A percentile compares a stretch with the other conserved stretches of the same genome.
phyloP scores from a whole-genome alignment of 2,329 filamentous ascomycete genomes.

The Colletotrichum chrysophilum region DNA sequence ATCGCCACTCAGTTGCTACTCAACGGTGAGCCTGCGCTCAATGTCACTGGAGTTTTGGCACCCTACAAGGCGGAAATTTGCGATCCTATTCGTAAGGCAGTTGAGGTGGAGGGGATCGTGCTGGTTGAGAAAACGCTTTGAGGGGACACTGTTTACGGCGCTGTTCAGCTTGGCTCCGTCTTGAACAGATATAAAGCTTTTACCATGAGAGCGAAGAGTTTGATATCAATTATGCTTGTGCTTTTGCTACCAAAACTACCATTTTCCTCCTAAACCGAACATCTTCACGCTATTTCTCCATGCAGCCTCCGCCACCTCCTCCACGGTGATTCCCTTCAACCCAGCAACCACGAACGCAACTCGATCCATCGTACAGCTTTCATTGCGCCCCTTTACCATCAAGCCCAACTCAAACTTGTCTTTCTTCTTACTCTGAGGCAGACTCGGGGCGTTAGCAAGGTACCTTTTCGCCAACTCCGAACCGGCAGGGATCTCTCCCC shows the following conservation, averaged over 20 bases:
- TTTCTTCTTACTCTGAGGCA: slow-evolving; percentile 50
- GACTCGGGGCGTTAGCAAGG: slow-evolving; percentile 37
- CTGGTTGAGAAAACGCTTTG: slow-evolving; percentile 69
- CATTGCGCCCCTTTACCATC: slow-evolving; percentile 58
- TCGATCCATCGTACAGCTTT: slow-evolving; percentile 52
- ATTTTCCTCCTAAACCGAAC: slow-evolving; percentile 23
- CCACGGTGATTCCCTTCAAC: slow-evolving; percentile 45
- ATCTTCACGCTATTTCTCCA: slow-evolving; percentile 39
- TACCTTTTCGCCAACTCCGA: slow-evolving; percentile 45
- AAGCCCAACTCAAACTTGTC: slow-evolving; percentile 49
- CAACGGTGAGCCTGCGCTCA: slow-evolving; percentile 66
- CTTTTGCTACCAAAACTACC: neutral
- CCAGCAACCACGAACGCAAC: slow-evolving; percentile 54
- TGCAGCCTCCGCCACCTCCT: slow-evolving; percentile 45
- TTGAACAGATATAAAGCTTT: neutral
- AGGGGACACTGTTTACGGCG: neutral
- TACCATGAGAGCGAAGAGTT: neutral
- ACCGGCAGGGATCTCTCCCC: slow-evolving; percentile 45
- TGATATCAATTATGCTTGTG: neutral
- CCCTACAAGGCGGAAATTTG: slow-evolving; percentile 77
- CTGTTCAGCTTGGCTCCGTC: neutral
- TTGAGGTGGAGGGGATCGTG: slow-evolving; percentile 77
- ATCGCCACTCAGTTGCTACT: slow-evolving; percentile 80
- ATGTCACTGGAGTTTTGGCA: slow-evolving; percentile 75
- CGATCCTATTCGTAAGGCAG: slow-evolving; percentile 75